A percentile compares a stretch with the other conserved stretches of the same genome.
Conservation (phyloP, 192 early-diverging fungal species). For the Linnemannia hyalina region DNA sequence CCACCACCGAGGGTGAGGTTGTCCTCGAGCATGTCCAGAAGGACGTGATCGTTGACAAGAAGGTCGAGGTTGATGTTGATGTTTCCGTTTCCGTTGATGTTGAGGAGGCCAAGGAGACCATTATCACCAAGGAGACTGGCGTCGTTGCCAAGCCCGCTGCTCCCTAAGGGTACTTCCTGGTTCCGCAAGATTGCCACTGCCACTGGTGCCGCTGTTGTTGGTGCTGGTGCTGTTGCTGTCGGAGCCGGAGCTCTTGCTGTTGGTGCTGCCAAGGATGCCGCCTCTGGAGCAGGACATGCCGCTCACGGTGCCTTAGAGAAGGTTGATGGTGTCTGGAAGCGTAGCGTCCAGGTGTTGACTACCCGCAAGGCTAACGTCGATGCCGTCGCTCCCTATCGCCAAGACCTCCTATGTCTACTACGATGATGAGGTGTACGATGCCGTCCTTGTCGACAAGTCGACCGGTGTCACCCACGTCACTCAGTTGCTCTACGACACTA, state of each 20-base stretch:
- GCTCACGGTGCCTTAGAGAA: slow-evolving; percentile 8
- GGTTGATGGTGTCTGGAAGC: slow-evolving; percentile 33
- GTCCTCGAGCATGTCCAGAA: slow-evolving; percentile 5
- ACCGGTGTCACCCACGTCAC: slow-evolving; percentile 30
- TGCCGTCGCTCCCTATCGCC: slow-evolving; percentile 9
- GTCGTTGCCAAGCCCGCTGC: slow-evolving; percentile 16
- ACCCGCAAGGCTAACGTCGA: slow-evolving; percentile 28
- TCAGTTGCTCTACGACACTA: slow-evolving; percentile 24
- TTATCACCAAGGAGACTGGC: slow-evolving; percentile 7
- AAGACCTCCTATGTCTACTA: slow-evolving; percentile 25
- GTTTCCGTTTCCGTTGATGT: too few relatives aligned
- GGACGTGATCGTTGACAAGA: neutral
- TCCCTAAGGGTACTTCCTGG: slow-evolving; percentile 19
- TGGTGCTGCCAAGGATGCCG: neutral
- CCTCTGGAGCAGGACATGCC: slow-evolving; percentile 2
- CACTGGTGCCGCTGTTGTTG: slow-evolving; percentile 16
- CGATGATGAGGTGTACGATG: slow-evolving; percentile 28
- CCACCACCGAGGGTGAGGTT: slow-evolving; percentile 8
- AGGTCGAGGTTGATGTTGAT: slow-evolving; percentile 3
- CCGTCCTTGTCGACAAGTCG: slow-evolving; percentile 12
- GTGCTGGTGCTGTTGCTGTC: too few relatives aligned
- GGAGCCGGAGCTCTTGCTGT: neutral
- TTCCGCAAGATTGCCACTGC: slow-evolving; percentile 10
- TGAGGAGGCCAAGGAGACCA: slow-evolving; percentile 4
- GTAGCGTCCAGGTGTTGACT: slow-evolving; percentile 14